Evolutionary conservation across 371 early-diverging fungal genomes (phyloP), one percentile per base, ranked within the genome.

Genomic region (Rhizopus microsporus): DNA sequence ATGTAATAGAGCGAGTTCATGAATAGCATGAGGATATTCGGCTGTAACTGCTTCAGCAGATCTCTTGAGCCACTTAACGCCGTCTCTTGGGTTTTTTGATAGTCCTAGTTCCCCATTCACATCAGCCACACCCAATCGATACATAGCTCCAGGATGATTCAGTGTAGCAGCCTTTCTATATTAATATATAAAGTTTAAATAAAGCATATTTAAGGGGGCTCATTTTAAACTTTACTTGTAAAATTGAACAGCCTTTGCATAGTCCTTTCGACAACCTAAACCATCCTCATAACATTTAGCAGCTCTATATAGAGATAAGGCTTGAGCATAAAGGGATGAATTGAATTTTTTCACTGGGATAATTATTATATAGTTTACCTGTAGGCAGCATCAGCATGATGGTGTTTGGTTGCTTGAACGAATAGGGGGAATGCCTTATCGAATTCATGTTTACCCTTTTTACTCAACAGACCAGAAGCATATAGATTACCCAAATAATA

Each of bases 51-150:
- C 88, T 57, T 89, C 88, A 7, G 87, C 84, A 2, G 92, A 80
- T 55, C 89, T 75, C 65, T 88, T 88, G 57, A 91, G 79, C 93
- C 91, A 91, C 62, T 87, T 91, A 51, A 88, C 84, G 30, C 88
- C 92, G 72, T 93, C 89, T 49, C 90, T 84, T 32, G 82, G 74
- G 38, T 84, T 87, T 33, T 74, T 71, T 17, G 78, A 63, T 35
- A 86, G 59, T 5, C 88, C 87, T 5, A 91, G 71, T 37, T 87
- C 88, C 13, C 93, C 91, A 51, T 84, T 83, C 31, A 90, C 78
- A 42, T 88, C 83, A 7, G 88, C 88, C 48, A 88, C 75, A 16
- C 89, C 91, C 32, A 90, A 62, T 39, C 88, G 74, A 67, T 88
- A 88, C 85, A 89, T 85, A 17, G 90, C 86, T 15, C 87, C 88